Evolutionary conservation across 805 yeast species (phyloP), one percentile per base, ranked within the genome.

Genomic region (Ascoidea asiatica): DNA sequence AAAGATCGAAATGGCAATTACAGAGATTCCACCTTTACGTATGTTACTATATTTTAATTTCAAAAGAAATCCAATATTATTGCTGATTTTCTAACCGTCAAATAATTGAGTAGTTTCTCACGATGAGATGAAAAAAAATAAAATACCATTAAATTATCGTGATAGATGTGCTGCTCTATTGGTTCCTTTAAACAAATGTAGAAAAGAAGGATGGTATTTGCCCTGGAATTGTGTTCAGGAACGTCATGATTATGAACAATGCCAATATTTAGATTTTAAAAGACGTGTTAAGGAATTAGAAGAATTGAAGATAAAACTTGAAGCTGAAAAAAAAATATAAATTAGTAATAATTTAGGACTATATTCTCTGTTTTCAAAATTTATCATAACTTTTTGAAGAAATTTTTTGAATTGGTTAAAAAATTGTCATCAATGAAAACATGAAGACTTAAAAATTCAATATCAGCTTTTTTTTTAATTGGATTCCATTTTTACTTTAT

Each of bases 191-290:
- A 75, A 75, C 60, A 72, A 73, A 53, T 78, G 85, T 57, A 72
- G 84, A 46, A 63, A 65, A 43, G 79, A 77, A 52, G 69, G 72
- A 11, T 61, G 65, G 56, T 78, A 64, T 53, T 52, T 77, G 59
- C 85, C 85, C 23, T 78, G 83, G 83, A 77, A 75, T 53, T 85
- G 95, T 55, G 69, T 72, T 47, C 81, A 81, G 51, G 86, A 81
- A 64, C 77, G 87, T 59, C 94, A 86, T 54, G 78, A 70, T 38
- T 86, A 88, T 70, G 95, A 85, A 61, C 82, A 82, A 58, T 85
- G 95, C 61, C 83, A 85, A 63, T 81, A 81, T 60, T 62, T 79
- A 61, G 95, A 86, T 59, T 84, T 81, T 66, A 72, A 78, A 59
- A 75, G 92, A 66, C 75, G 95, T 63, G 84, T 81, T 47, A 69